phyloP scores from a whole-genome alignment of 805 yeast species.

The Metschnikowia baotianmanensis region DNA sequence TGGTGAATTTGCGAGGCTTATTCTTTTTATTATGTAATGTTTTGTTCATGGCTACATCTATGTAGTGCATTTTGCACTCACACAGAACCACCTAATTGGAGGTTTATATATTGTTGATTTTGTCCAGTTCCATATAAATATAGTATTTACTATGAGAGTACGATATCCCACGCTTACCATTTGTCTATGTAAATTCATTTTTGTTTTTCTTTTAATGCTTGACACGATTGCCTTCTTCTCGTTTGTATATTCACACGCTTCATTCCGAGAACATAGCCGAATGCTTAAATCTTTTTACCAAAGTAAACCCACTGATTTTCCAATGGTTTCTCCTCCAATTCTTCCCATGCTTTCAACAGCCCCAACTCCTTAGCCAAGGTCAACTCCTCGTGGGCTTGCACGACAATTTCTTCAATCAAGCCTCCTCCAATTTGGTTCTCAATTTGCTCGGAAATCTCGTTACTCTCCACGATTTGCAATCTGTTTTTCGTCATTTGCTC shows the following conservation, averaged over 20 bases:
- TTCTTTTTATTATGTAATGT: no score
- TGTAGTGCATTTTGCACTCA: no score
- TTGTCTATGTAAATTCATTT: no score
- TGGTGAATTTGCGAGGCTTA: no score
- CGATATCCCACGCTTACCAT: no score
- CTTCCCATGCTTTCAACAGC: conserved; percentile 74
- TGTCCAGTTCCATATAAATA: no score
- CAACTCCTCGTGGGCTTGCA: conserved; percentile 82
- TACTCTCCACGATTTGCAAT: conserved; percentile 59
- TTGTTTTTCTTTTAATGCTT: no score
- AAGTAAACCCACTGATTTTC: conserved; percentile 84
- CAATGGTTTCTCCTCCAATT: conserved; percentile 72
- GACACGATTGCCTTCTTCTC: background rate
- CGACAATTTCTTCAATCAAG: conserved; percentile 74
- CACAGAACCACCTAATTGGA: no score
- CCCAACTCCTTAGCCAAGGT: conserved; percentile 65
- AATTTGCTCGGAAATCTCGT: conserved; percentile 60
- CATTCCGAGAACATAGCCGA: background rate
- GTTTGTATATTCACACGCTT: background rate
- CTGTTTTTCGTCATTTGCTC: conserved; percentile 71
- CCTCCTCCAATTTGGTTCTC: conserved; percentile 80
- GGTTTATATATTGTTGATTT: no score
- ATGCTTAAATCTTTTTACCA: conserved; percentile 53
- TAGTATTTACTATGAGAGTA: no score
- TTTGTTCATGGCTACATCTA: no score